Evolutionary conservation across 495 filamentous ascomycete species (phyloP).

Genomic region (Aspergillus nidulans): DNA sequence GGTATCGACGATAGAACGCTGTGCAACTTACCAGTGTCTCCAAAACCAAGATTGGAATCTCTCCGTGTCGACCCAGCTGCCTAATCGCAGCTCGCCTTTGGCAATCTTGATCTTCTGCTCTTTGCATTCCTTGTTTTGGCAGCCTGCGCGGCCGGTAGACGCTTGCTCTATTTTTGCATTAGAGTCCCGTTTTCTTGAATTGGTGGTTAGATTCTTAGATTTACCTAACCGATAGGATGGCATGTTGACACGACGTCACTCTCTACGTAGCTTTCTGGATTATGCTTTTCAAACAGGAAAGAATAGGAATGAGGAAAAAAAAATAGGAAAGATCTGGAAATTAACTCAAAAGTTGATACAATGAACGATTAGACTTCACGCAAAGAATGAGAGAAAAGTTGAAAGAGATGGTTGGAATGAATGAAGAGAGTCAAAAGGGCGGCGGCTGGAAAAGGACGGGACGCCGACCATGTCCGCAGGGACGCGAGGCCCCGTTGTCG

Average conservation of each 20-base stretch:
- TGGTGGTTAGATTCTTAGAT: neutral
- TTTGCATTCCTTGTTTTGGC: constrained; percentile 65
- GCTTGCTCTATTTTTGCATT: constrained; percentile 51
- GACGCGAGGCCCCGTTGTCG: neutral
- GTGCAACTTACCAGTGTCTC: constrained; percentile 67
- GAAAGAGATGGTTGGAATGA: neutral
- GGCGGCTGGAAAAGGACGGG: neutral
- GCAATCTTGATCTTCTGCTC: constrained; percentile 58
- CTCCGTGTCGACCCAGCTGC: constrained; percentile 56
- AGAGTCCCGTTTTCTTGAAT: neutral
- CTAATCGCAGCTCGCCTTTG: constrained; percentile 72
- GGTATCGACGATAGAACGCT: neutral
- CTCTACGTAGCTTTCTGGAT: neutral
- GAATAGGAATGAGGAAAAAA: neutral
- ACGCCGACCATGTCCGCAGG: constrained; percentile 22
- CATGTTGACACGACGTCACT: constrained; percentile 9
- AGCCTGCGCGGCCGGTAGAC: constrained; percentile 58
- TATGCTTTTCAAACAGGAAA: neutral
- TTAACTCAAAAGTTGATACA: neutral
- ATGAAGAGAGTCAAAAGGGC: constrained; percentile 1
- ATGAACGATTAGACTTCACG: neutral
- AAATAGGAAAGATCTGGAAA: neutral
- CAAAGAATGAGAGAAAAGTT: constrained; percentile 1
- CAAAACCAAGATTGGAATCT: constrained; percentile 54
- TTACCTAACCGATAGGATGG: constrained; percentile 20